Evolutionary conservation across 1,284 basidiomycete genomes (phyloP), one percentile per base, ranked within the genome.

Genomic region (Tylopilus sp.): DNA sequence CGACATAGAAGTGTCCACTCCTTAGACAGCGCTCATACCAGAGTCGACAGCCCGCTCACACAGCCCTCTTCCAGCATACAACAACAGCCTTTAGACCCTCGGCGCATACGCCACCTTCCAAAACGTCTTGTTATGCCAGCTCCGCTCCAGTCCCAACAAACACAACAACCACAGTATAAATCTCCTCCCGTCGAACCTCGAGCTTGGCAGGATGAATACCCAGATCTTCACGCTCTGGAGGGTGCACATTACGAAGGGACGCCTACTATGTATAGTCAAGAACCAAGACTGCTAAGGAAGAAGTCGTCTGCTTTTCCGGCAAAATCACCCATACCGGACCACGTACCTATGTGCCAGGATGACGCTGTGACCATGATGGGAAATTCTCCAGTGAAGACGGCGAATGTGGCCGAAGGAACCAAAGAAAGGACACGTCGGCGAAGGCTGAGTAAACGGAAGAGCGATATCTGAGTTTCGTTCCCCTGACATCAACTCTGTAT

Each of bases 111-210:
- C 31, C 74, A 81, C 58, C 58, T 81, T 21, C 83, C 83, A 3
- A 83, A 76, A 62, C 74, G 69, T 30, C 75, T 86, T 28, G 79
- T 86, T 30, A 86, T 86, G 83, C 83, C 83, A 37, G 64, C 79
- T 6, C 84, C 78, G 15, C 70, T 86, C 21, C 74, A 76, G 46
- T 51, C 52, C 29, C 59, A 54, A 26, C 59, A 54, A 26, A 49
- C 28, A 33, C 44, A 37, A 7, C 53, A 48, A n/a, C 36, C 43
- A 28, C 48, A 52, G 34, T 36, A 52, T 30, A 41, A 31, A 5
- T 44, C 47, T 26, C 44, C 54, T 28, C 41, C 26, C 16, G 12
- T 33, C 4, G 35, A 46, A 10, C 29, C 48, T 15, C 35, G 31
- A 33, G 8, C 30, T 31, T 46, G 46, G 53, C 44, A 37, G n/a